Evolutionary conservation across 2,329 filamentous ascomycete genomes (phyloP), one percentile per base, ranked within the genome.

Genomic region (Xylaria sp.): DNA sequence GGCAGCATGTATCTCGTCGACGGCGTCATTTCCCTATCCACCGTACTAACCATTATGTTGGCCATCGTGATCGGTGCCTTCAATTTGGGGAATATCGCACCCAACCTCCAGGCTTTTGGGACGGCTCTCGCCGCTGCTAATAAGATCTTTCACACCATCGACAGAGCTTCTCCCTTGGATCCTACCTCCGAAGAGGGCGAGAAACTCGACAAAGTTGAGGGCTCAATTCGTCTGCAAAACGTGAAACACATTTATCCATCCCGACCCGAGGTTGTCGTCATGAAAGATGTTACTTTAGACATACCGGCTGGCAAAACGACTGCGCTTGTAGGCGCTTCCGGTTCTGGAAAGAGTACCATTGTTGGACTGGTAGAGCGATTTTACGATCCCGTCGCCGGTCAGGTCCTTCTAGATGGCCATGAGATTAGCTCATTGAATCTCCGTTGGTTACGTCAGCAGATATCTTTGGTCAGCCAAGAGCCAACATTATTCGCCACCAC

Each of bases 181-280:
- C 88, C 94, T 0, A 86, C 86, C 5, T 85, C 84, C 2, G 84
- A 89, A 1, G 80, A 83, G 8, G 95, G 94, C n/a, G 81, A 86
- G 62, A 93, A 83, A 67, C 83, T 96, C 1, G 87, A 92, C 1
- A 76, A 85, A 19, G 83, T 97, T 1, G 81, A 90, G 62, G 95
- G 95, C 27, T 87, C 86, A 15, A 89, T 99, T 60, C 90, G 93
- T 67, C 84, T 99, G 44, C 86, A 88, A 68, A 85, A 92, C 68
- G 83, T 98, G 73, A 95, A 91, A 75, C 93, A 97, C 76, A 94
- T 97, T 69, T 98, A 99, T 71, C 95, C 95, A 3, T 97, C 93
- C 5, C 87, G 95, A 11, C 92, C 93, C 0, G 93, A 97, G 70
- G 93, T 97, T 3, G 86, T 88, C 1, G 91, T 98, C 38, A 94